phyloP scores from a whole-genome alignment of 495 filamentous ascomycete species.

The Penicilliopsis zonata region DNA sequence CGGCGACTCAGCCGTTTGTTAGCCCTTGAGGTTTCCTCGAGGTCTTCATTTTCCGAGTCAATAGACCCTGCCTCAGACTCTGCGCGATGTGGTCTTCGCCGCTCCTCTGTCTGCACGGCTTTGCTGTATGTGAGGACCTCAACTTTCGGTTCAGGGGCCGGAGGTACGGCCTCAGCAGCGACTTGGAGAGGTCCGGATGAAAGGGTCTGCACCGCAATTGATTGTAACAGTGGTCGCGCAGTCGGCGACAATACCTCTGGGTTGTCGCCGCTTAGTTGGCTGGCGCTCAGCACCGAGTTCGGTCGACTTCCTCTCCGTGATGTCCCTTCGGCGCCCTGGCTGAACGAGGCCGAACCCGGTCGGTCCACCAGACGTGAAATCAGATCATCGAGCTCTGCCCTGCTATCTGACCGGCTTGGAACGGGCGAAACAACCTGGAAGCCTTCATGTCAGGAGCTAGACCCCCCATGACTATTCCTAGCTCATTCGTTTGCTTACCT shows the following conservation, averaged over 20 bases:
- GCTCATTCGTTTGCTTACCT: slow-evolving; percentile 37
- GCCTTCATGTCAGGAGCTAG: too few relatives aligned
- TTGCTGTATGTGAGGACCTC: slow-evolving; percentile 93
- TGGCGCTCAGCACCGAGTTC: slow-evolving; percentile 68
- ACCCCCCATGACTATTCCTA: too few relatives aligned
- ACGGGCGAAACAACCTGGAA: slow-evolving; percentile 54
- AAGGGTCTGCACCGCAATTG: slow-evolving; percentile 55
- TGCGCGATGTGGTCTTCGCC: slow-evolving; percentile 9
- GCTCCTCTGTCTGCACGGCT: slow-evolving; percentile 68
- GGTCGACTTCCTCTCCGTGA: slow-evolving; percentile 66
- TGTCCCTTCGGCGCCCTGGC: slow-evolving; percentile 49
- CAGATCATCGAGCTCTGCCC: slow-evolving; percentile 71
- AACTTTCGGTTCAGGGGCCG: slow-evolving; percentile 57
- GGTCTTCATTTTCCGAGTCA: slow-evolving; percentile 56
- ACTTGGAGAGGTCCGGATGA: slow-evolving; percentile 56
- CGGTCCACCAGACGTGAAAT: slow-evolving; percentile 71
- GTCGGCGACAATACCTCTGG: slow-evolving; percentile 36
- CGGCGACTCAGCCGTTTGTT: slow-evolving; percentile 62
- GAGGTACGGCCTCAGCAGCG: slow-evolving; percentile 54
- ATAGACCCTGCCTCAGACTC: slow-evolving; percentile 43
- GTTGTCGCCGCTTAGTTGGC: slow-evolving; percentile 59
- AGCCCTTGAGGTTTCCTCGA: slow-evolving; percentile 29
- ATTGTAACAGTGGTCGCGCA: slow-evolving; percentile 26
- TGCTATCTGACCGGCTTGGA: slow-evolving; percentile 55
- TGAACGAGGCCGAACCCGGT: slow-evolving; percentile 59